phyloP scores from a whole-genome alignment of 2,329 filamentous ascomycete species.

The Tolypocladium cylindrosporum region DNA sequence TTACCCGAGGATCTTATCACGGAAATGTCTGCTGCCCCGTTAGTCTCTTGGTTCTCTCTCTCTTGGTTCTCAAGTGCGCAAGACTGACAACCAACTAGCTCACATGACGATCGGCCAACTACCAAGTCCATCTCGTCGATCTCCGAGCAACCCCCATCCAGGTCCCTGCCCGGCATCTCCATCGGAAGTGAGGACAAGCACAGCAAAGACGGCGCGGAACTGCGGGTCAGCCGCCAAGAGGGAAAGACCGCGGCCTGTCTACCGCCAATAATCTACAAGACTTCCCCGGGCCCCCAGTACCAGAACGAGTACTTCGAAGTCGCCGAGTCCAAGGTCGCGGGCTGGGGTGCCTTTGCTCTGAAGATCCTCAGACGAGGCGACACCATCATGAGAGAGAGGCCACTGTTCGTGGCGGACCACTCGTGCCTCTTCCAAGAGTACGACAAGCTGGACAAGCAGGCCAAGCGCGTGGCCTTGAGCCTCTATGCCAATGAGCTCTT shows the following conservation, averaged over 20 bases:
- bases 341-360: constrained; percentile 37
- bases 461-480: constrained; percentile 22
- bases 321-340: constrained; percentile 27
- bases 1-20: neutral
- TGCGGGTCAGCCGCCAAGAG: neutral
- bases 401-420: constrained; percentile 25
- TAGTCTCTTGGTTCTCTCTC: too few species aligned
- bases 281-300: constrained; percentile 11
- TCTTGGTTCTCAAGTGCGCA: neutral
- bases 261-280: neutral
- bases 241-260: neutral
- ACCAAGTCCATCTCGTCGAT: neutral
- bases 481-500: constrained; percentile 25
- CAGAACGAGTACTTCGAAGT: constrained; percentile 31
- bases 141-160: neutral
- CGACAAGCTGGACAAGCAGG: constrained; percentile 17
- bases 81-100: neutral
- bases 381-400: constrained; percentile 33
- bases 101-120: neutral
- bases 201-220: neutral
- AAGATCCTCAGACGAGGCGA: constrained; percentile 25
- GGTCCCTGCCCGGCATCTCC: neutral
- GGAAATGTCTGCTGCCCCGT: neutral
- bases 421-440: constrained; percentile 23
- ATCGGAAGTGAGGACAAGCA: neutral